Evolutionary conservation across 2,329 filamentous ascomycete genomes (phyloP), one percentile per base, ranked within the genome.

Genomic region (Fusarium pseudoanthophilum): DNA sequence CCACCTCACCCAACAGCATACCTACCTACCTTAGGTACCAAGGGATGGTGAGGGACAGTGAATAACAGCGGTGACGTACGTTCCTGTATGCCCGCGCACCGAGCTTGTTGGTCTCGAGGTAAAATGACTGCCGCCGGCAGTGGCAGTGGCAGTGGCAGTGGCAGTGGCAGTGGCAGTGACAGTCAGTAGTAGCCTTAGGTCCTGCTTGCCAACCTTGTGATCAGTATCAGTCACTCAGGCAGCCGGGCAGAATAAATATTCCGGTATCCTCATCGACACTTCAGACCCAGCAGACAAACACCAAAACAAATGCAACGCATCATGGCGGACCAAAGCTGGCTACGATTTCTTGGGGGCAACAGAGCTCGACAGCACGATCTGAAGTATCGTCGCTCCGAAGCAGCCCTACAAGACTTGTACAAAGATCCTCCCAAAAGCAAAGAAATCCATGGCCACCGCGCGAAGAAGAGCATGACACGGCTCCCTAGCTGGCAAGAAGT

Each of bases 271-370:
- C 21, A 30, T 36, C 15, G 7, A 26, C 9, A 49, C 45, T 48
- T 43, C 37, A 30, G n/a, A 32, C 21, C 28, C 13, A 60, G n/a
- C 24, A 45, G 26, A 56, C 24, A 43, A 40, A 20, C 26, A 24
- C 30, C 18, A 30, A 32, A 16, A n/a, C 7, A 40, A 45, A 55
- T 21, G 56, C 16, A 53, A 40, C n/a, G 24, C 24, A 49, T 36
- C 11, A 79, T 79, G 77, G 46, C 65, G 26, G 77, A 78, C 18
- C 56, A 71, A 43, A 45, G 64, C 36, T 79, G 77, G 77, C 59
- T 78, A 45, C 76, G 75, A 28, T 73, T 79, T 8, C 67, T 79
- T 11, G 72, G 77, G 34, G 72, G 66, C n/a, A 76, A 64, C 24
- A 77, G 69, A 51, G 62, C 66, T 56, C 78, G 75, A n/a, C 62